Evolutionary conservation across 495 filamentous ascomycete genomes (phyloP).

Genomic region (Lepraria neglecta): DNA sequence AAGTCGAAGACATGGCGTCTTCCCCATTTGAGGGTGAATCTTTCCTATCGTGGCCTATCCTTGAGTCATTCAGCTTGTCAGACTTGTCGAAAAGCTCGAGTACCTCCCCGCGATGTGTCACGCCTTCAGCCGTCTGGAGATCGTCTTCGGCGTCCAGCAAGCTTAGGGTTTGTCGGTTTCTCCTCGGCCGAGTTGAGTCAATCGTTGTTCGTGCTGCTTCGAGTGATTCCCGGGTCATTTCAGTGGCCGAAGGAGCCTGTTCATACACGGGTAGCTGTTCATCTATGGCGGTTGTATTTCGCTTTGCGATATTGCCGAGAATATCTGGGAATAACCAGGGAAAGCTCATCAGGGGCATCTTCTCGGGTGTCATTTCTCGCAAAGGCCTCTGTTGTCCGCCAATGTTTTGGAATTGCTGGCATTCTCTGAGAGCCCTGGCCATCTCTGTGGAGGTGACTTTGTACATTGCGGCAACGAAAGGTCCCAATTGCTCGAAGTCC

Average conservation of each 20-base stretch:
- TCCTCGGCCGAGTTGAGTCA: neutral
- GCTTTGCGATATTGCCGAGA: constrained; percentile 64
- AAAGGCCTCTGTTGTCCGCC: constrained; percentile 34
- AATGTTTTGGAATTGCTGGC: constrained; percentile 33
- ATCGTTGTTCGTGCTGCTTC: neutral
- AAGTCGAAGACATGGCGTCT: neutral
- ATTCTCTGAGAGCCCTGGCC: constrained; percentile 45
- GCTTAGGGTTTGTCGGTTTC: constrained; percentile 6
- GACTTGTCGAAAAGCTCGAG: constrained; percentile 32
- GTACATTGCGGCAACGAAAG: constrained; percentile 83
- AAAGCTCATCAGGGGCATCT: constrained; percentile 82
- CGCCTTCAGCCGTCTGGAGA: constrained; percentile 30
- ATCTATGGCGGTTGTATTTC: neutral
- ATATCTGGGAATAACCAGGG: constrained; percentile 80
- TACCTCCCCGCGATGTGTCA: constrained; percentile 37
- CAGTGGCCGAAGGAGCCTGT: neutral
- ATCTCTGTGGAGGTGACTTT: constrained; percentile 69
- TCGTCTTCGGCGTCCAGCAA: constrained; percentile 23
- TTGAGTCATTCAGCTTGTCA: neutral
- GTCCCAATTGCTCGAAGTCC: constrained; percentile 52
- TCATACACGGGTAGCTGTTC: neutral
- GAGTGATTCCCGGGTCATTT: neutral
- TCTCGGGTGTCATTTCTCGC: constrained; percentile 36
- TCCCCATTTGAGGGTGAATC: neutral
- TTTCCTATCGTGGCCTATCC: neutral